A percentile compares a stretch with the other conserved stretches of the same genome.
These are phyloP conservation scores for Singerocomus inundabilis DNA, from an alignment of 1,284 basidiomycete species.

Conservation along the genomic window DNA sequence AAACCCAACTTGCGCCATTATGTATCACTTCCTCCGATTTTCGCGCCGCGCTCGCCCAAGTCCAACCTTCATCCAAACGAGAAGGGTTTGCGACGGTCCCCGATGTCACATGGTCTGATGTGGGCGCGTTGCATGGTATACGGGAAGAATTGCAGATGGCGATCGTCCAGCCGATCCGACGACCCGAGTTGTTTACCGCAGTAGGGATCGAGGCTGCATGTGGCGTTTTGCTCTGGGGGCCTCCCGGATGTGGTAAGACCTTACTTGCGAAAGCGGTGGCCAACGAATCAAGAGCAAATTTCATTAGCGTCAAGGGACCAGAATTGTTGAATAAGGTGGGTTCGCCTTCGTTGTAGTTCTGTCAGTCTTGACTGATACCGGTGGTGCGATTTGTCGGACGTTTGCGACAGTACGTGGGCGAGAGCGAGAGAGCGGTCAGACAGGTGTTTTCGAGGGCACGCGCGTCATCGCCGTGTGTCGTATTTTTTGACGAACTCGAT, in stretches of 20 bases:
- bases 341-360: neutral
- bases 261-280: slow-evolving; percentile 95
- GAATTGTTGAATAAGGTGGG: slow-evolving; percentile 91
- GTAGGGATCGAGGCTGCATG: slow-evolving; percentile 87
- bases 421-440: slow-evolving; percentile 92
- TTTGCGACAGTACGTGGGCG: slow-evolving; percentile 89
- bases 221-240: slow-evolving; percentile 97
- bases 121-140: slow-evolving; percentile 87
- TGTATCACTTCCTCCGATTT: slow-evolving; percentile 85
- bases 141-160: slow-evolving; percentile 96
- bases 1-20: slow-evolving; percentile 75
- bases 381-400: neutral
- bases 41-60: slow-evolving; percentile 71
- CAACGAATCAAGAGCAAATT: slow-evolving; percentile 92
- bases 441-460: slow-evolving; percentile 90
- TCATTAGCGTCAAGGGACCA: slow-evolving; percentile 97
- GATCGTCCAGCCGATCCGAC: slow-evolving; percentile 91
- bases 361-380: neutral
- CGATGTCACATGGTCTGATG: slow-evolving; percentile 92
- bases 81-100: slow-evolving; percentile 98
- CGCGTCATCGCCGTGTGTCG: slow-evolving; percentile 85
- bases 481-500: slow-evolving; percentile 97
- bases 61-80: slow-evolving; percentile 95
- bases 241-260: slow-evolving; percentile 97
- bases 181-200: slow-evolving; percentile 84